phyloP scores from a whole-genome alignment of 208 protist genomes.

The Crithidia expoeki region DNA sequence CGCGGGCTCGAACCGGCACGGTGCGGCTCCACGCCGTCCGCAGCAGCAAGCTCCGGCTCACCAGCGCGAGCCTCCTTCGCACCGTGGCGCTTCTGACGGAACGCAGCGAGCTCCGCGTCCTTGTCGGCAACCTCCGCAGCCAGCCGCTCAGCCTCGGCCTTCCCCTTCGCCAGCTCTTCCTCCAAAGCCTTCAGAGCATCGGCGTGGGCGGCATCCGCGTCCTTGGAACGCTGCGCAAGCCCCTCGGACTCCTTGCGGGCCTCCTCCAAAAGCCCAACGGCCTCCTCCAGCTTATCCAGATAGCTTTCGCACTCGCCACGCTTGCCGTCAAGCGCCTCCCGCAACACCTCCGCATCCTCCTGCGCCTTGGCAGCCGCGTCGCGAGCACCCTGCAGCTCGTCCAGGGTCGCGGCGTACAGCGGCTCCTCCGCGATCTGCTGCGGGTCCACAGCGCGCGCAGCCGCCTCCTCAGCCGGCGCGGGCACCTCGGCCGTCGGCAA shows the following conservation, averaged over 20 bases:
- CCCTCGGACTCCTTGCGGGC: too few relatives aligned
- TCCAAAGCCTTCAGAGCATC: too few relatives aligned
- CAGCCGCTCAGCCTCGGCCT: conserved; percentile 1
- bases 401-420: conserved; percentile 29
- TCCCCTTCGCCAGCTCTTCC: neutral
- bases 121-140: conserved; percentile 2
- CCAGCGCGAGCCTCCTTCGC: conserved; percentile 24
- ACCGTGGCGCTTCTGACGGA: conserved; percentile 37
- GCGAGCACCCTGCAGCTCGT: too few relatives aligned
- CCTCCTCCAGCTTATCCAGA: neutral
- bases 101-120: conserved; percentile 32
- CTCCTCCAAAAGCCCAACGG: neutral
- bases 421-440: conserved; percentile 18
- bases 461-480: too few relatives aligned
- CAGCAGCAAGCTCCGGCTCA: conserved; percentile 11
- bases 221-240: too few relatives aligned
- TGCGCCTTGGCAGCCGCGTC: too few relatives aligned
- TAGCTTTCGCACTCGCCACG: too few relatives aligned
- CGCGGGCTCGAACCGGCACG: neutral
- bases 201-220: too few relatives aligned
- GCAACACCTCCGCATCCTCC: too few relatives aligned
- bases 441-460: conserved; percentile 12
- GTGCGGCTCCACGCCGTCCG: conserved; percentile 1
- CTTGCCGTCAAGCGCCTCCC: too few relatives aligned
- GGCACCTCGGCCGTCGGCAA: too few relatives aligned